Evolutionary conservation across 2,329 filamentous ascomycete genomes (phyloP), one percentile per base, ranked within the genome.

Genomic region (Phyllosticta citriasiana): DNA sequence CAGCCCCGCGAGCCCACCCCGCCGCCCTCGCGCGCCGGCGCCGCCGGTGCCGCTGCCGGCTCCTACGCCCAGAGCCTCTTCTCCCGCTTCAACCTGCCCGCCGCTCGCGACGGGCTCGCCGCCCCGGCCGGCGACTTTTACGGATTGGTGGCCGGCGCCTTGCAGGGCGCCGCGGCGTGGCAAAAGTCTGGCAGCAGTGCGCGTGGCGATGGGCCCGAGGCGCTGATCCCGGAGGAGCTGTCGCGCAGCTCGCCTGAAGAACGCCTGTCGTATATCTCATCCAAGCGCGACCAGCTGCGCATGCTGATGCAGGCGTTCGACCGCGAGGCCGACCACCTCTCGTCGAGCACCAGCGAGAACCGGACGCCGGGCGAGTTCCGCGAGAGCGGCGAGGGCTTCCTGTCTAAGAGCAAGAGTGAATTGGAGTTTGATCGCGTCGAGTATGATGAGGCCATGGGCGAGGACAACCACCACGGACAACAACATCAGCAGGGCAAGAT

Each of bases 381-480:
- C 64, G 78, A 80, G n/a, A 80, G 78, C 65, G 69, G 72, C 64
- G 84, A 79, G 2, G 59, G 59, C 9, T 47, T n/a, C 14, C 76
- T 96, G 68, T 87, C 84, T 67, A 93, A 93, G 77, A 93, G 89
- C 70, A 85, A 86, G 65, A 95, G 89, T 72, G 91, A 96, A 71
- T 84, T 83, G 22, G 93, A 96, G 67, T 97, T 97, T 70, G 91
- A 96, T 70, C 89, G 90, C 72, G 89, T 95, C 66, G 88, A 94
- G 64, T 85, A 70, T 30, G 73, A 86, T 35, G 88, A 92, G 70
- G 81, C 81, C 9, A 77, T 77, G 26, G 56, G 47, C 5, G 40
- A 27, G 16, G 40, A 26, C 24, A 3, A 54, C 22, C 12, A n/a
- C 24, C 64, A 64, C 67, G 64, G 62, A 47, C 40, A 47, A 47